Conservation (phyloP, 306 rosid genomes). For the Echinosophora koreensis region DNA sequence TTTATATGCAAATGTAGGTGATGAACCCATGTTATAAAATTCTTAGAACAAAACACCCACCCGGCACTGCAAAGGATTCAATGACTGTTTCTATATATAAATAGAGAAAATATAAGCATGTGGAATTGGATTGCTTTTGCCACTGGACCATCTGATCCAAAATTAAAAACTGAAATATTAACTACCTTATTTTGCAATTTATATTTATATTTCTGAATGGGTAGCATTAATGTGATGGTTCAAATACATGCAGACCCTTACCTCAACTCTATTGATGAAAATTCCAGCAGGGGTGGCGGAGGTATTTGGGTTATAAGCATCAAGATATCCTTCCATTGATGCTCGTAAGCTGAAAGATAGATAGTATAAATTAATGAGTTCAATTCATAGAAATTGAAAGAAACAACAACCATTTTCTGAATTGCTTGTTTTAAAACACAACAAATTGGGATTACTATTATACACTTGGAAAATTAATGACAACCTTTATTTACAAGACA, state of each 20-base stretch:
- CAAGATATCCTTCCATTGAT: conserved; percentile 93
- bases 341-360: conserved; percentile 74
- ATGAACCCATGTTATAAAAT: not conserved
- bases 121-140: not conserved
- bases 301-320: conserved; percentile 78
- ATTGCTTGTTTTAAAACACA: no score
- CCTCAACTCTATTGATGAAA: conserved; percentile 92
- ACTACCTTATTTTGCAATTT: conserved; percentile 16
- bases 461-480: no score
- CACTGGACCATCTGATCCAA: conserved; percentile 12
- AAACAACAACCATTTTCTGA: no score
- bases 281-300: conserved; percentile 90
- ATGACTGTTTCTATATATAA: not conserved
- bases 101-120: conserved; percentile 12
- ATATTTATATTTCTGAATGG: conserved; percentile 11
- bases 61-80: not conserved
- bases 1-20: not conserved
- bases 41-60: not conserved
- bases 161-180: conserved; percentile 34
- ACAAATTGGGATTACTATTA: no score
- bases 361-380: conserved; percentile 23
- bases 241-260: conserved; percentile 47
- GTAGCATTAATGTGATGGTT: conserved; percentile 35
- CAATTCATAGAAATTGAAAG: conserved; percentile 11
- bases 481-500: no score